Conservation (phyloP, 2,329 filamentous ascomycete species). For the Epichloe brachyelytri region DNA sequence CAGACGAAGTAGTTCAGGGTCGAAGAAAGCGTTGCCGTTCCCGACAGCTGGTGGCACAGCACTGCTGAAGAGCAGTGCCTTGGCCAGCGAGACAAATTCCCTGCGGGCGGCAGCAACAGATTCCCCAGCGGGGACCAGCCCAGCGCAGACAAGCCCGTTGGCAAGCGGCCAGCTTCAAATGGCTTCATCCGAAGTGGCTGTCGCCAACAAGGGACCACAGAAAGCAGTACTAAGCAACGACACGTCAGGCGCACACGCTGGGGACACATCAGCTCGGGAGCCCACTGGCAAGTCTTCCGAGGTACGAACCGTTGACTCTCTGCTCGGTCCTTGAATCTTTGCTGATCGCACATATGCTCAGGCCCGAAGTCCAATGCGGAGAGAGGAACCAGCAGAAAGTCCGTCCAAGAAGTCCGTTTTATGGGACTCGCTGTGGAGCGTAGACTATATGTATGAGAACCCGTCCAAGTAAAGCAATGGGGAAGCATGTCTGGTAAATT, state of each 20-base stretch:
- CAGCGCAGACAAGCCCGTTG: constrained; percentile 22
- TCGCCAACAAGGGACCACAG: neutral
- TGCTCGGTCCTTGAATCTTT: constrained; percentile 32
- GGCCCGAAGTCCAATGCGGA: constrained; percentile 18
- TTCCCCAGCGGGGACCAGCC: constrained; percentile 27
- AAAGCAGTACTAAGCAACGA: constrained; percentile 1
- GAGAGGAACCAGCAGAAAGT: constrained; percentile 27
- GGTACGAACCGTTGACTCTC: constrained; percentile 42
- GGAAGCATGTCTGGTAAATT: neutral
- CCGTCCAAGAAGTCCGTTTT: constrained; percentile 40
- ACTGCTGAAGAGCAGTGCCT: constrained; percentile 35
- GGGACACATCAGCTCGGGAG: constrained; percentile 14
- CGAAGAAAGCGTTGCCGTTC: constrained; percentile 59
- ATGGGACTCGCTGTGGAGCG: constrained; percentile 50
- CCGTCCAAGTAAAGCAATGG: constrained; percentile 12
- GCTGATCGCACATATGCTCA: constrained; percentile 10
- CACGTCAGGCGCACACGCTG: constrained; percentile 11
- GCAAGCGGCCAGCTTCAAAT: constrained; percentile 12
- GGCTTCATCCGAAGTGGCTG: constrained; percentile 6
- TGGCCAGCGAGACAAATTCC: constrained; percentile 47
- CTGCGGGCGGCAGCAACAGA: constrained; percentile 35
- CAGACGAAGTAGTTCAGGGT: constrained; percentile 75
- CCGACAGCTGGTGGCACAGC: constrained; percentile 28
- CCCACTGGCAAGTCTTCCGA: constrained; percentile 23
- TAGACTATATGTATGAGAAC: constrained; percentile 44